phyloP scores from a whole-genome alignment of 805 yeast genomes.

The Candida silvatica region DNA sequence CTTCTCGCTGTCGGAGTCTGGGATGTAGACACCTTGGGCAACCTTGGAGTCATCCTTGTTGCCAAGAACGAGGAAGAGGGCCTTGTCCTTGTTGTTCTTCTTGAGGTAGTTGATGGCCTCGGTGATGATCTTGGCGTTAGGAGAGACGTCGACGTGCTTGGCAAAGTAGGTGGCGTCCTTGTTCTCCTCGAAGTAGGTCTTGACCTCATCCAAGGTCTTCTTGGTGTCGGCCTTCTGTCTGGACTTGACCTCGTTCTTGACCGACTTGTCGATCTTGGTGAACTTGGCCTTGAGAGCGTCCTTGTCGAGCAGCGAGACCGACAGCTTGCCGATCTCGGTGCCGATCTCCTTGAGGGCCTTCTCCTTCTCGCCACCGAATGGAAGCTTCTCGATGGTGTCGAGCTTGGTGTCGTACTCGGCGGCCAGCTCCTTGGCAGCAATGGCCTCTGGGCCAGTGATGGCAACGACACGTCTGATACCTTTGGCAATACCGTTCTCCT shows the following conservation, averaged over 20 bases:
- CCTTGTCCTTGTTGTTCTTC: conserved; percentile 63
- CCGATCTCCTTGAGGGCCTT: conserved; percentile 74
- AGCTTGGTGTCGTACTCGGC: conserved; percentile 57
- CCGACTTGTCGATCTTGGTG: conserved; percentile 70
- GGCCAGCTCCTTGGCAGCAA: conserved; percentile 83
- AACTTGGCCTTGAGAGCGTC: conserved; percentile 67
- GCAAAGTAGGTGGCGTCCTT: conserved; percentile 52
- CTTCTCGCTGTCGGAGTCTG: conserved; percentile 57
- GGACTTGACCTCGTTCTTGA: conserved; percentile 81
- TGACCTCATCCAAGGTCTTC: conserved; percentile 70
- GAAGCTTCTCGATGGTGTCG: conserved; percentile 48
- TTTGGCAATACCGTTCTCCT: conserved; percentile 97
- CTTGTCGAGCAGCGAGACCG: conserved; percentile 77
- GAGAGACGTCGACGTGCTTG: conserved; percentile 56
- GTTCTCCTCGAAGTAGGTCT: conserved; percentile 53
- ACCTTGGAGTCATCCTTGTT: conserved; percentile 48
- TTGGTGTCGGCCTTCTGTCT: conserved; percentile 85
- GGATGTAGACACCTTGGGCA: conserved; percentile 92
- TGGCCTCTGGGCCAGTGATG: conserved; percentile 87
- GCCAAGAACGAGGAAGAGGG: conserved; percentile 77
- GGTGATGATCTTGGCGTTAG: conserved; percentile 89
- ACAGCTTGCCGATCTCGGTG: conserved; percentile 72
- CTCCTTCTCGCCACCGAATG: conserved; percentile 75
- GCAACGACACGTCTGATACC: conserved; percentile 98
- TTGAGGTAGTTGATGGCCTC: conserved; percentile 85